Evolutionary conservation across 2,329 filamentous ascomycete genomes (phyloP), one percentile per base, ranked within the genome.

Genomic region (Endoconidiophora laricicola): DNA sequence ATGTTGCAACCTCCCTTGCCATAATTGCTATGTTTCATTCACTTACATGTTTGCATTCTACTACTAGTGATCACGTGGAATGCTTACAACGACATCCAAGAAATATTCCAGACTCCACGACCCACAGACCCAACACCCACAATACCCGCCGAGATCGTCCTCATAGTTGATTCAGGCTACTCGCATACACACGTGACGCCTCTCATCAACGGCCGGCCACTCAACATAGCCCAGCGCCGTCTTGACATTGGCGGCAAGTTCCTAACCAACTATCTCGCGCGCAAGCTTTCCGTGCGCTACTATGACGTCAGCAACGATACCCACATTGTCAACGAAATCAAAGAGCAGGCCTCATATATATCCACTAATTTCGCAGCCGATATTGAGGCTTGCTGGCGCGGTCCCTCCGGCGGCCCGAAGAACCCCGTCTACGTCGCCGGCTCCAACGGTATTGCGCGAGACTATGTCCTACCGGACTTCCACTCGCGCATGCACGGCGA

Each of bases 241-340:
- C 77, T 98, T 44, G 87, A 95, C 49, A 74, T 96, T 5, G 91
- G 91, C 41, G 91, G 91, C 52, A 96, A 94, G 65, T 76, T 94
- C 47, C 68, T 98, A 54, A 95, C 90, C 20, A 96, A 96, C 62
- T 83, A 94, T 61, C 72, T 98, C 33, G 90, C 91, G 44, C 84
- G 91, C 51, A 73, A 94, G 14, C 78, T 96, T 16, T 95, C 88
- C 1, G 73, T 93, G 12, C 81, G 91, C 5, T 87, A 95, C 60
- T 94, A 93, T 64, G 90, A 95, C 62, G 88, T 98, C 78, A 79
- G 91, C 55, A 88, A 94, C 62, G 91, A 98, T 58, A 82, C 84
- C 1, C 81, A 93, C 62, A 81, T 96, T 46, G 86, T 95, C 61
- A 94, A 94, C 59, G 85, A 95, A 63, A 88, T 96, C 64, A 98